Percentiles rank a stretch among this genome's conserved stretches.
Evolutionary conservation across 768 basidiomycete genomes (phyloP).

Genomic region (Obba rivulosa): DNA sequence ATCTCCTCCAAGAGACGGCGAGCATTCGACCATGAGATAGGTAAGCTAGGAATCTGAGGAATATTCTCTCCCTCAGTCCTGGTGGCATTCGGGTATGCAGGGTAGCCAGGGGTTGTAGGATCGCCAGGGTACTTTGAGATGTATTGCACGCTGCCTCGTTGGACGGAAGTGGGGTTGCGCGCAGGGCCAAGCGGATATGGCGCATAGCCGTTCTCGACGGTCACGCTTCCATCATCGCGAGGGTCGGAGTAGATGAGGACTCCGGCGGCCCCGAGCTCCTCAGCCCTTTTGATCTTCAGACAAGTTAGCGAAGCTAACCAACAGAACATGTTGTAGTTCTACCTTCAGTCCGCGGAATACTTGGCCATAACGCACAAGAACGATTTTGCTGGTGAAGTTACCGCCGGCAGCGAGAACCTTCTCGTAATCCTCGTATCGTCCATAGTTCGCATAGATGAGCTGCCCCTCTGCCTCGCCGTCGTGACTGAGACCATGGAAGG

Average conservation of each 20-base stretch:
- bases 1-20: slow-evolving; percentile 47
- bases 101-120: slow-evolving; percentile 83
- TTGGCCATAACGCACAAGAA: slow-evolving; percentile 72
- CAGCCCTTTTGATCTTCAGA: slow-evolving; percentile 66
- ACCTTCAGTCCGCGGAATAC: slow-evolving; percentile 89
- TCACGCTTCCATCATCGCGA: slow-evolving; percentile 79
- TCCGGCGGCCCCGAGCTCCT: slow-evolving; percentile 77
- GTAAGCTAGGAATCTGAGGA: slow-evolving; percentile 77
- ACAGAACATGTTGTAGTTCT: neutral
- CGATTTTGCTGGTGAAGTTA: slow-evolving; percentile 73
- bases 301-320: neutral
- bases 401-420: slow-evolving; percentile 59
- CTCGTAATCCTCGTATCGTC: slow-evolving; percentile 68
- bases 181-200: slow-evolving; percentile 86
- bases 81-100: slow-evolving; percentile 78
- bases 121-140: slow-evolving; percentile 56
- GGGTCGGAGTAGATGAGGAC: slow-evolving; percentile 83
- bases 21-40: slow-evolving; percentile 85
- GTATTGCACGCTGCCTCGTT: slow-evolving; percentile 81
- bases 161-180: slow-evolving; percentile 77
- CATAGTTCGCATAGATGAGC: slow-evolving; percentile 77
- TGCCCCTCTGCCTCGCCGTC: slow-evolving; percentile 73
- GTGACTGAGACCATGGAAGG: slow-evolving; percentile 82
- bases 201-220: slow-evolving; percentile 67
- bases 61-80: slow-evolving; percentile 57